Evolutionary conservation across 169 alveolate genomes (phyloP).

Genomic region (Toxoplasma gondii): DNA sequence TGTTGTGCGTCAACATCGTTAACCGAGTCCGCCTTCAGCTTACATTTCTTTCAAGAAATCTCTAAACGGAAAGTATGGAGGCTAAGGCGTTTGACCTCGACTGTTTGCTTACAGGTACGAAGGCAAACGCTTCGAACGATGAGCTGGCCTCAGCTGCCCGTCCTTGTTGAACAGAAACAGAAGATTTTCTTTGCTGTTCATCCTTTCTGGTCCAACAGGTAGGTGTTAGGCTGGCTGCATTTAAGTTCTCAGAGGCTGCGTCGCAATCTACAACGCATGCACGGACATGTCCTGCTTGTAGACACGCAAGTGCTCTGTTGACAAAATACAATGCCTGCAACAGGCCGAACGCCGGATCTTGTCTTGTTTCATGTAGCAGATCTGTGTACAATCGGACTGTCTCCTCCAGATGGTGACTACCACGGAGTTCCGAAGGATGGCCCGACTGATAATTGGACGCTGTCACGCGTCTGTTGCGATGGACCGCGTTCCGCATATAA

Average conservation of each 20-base stretch:
- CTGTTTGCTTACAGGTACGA: background rate
- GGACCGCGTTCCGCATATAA: background rate
- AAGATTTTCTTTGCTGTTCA: background rate
- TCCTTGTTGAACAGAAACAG: too few species aligned
- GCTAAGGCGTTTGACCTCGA: too few species aligned
- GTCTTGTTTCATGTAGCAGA: background rate
- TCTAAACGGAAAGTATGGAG: too few species aligned
- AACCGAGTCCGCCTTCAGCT: too few species aligned
- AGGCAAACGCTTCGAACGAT: background rate
- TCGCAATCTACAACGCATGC: background rate
- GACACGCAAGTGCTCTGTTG: background rate
- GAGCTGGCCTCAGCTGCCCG: too few species aligned
- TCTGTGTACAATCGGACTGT: background rate
- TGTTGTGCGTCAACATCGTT: too few species aligned
- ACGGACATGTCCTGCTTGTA: background rate
- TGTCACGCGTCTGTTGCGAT: background rate
- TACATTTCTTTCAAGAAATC: too few species aligned
- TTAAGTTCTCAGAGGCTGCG: background rate
- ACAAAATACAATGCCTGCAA: background rate
- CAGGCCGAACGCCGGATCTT: background rate
- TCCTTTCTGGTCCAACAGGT: background rate
- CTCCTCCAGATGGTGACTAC: background rate
- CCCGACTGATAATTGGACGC: background rate
- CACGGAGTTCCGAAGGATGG: background rate
- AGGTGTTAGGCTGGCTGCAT: background rate